Base-by-base conservation (phyloP, 1,284 basidiomycete species). In the Ustilago trichophora region DNA sequence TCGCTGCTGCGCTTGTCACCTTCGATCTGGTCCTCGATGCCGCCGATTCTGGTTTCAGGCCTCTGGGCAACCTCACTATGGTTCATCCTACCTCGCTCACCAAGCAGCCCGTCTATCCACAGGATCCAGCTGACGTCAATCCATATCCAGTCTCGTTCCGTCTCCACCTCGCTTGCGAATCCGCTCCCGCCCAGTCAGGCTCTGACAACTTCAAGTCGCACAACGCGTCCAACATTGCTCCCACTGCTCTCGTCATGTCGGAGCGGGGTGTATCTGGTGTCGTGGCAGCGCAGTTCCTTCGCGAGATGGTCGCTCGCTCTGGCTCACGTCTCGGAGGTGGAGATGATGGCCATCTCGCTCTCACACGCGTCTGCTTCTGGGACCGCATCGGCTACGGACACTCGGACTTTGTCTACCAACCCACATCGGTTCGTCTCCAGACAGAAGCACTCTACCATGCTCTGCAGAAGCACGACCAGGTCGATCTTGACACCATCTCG, bases 181-280 rank as follows among this genome's bases (percentile, higher is more conserved):
- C 48, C 11, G 45, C 69, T n/a, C 47, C 65, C 2, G 15, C 48
- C 10, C 54, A 59, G 33, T 44, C 50, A 27, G n/a, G n/a, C n/a
- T n/a, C n/a, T n/a, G 41, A 55, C 22, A 37, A 22, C 2, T 35
- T 38, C 34, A 45, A 54, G 35, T 44, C 42, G 9, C 22, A 33
- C 38, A 45, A 42, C 37, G 35, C 62, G 29, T 36, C 47, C 4
- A 18, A 25, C n/a, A 26, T 31, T 10, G 38, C 43, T 2, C 71
- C 68, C 21, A 75, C 73, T 7, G 73, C 73, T 9, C 59, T 75
- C 33, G 68, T 75, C 51, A 71, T 75, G 59, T 44, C 73, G 11
- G 71, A 73, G 21, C 48, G 67, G 3, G 71, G 64, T 27, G 71
- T 73, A 6, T 53, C 71, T 4, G 73, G 73, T 11, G 55, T 60